A percentile compares a stretch with the other conserved stretches of the same genome.
Conservation (phyloP, 306 rosid species). For the Adenanthera pavonina region DNA sequence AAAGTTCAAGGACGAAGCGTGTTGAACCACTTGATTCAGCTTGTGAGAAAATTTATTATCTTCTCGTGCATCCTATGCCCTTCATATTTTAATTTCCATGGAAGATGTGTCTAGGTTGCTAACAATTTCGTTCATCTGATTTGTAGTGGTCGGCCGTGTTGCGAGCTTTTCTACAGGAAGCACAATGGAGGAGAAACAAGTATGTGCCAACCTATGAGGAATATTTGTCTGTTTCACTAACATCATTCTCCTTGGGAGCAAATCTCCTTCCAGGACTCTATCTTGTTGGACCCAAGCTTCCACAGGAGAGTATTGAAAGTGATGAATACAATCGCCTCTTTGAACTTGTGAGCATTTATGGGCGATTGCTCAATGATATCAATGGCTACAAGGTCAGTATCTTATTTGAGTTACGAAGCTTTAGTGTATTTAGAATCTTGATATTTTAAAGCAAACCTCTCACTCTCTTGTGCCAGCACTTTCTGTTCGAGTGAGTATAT, state of each 20-base stretch:
- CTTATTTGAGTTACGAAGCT: neutral
- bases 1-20: slow-evolving; percentile 44
- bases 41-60: slow-evolving; percentile 41
- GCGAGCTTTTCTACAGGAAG: slow-evolving; percentile 50
- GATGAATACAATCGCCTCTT: neutral
- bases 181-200: slow-evolving; percentile 54
- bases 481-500: too few species aligned
- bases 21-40: slow-evolving; percentile 41
- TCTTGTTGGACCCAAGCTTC: slow-evolving; percentile 26
- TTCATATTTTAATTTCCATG: too few species aligned
- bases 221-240: slow-evolving; percentile 47
- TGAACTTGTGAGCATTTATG: neutral
- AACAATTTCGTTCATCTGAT: neutral
- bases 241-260: slow-evolving; percentile 38
- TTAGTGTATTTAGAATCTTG: too few species aligned
- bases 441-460: too few species aligned
- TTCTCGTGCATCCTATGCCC: too few species aligned
- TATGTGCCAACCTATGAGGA: slow-evolving; percentile 51
- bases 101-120: neutral
- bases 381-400: slow-evolving; percentile 35
- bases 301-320: slow-evolving; percentile 32
- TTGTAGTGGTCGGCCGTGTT: slow-evolving; percentile 57
- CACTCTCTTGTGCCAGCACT: too few species aligned
- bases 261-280: neutral
- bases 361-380: neutral